Evolutionary conservation across 352 stramenopile genomes (phyloP), one percentile per base, ranked within the genome.

Genomic region (Phytophthora quininea): DNA sequence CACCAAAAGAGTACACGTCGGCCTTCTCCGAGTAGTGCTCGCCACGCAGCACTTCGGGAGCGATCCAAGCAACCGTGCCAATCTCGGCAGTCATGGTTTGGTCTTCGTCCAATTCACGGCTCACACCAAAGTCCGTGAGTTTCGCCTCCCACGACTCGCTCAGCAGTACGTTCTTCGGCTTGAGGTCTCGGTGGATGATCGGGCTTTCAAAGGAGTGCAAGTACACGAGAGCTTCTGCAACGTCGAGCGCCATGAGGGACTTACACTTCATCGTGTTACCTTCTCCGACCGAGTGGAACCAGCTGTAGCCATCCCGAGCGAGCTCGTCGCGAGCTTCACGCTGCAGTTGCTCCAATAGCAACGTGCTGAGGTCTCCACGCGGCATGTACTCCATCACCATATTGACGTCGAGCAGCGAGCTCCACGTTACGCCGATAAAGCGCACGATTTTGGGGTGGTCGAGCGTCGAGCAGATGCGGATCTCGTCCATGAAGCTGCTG

Each of bases 1-100:
- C 79, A 15, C 85, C 86, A 59, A 91, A 86, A 11, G 79, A 88
- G 69, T 91, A 95, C 19, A 95, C 77, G 53, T 95, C 86, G 1
- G 84, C 78, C 60, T 86, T 86, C 61, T 90, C 77, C 12, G 76
- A 88, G 68, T 88, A 93, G 4, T 77, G 65, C 43, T 90, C 68
- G 27, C 80, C 80, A 15, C 73, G 57, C 31, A 95, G 54, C 19
- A 93, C 80, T 67, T 95, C 86, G 1, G 86, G 86, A 2, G 85
- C 86, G 32, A 85, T 89, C 82, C 81, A 93, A 11, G 67, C 81
- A 0, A 79, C 69, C 2, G 78, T 93, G 9, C 84, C 83, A 46
- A 80, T 80, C 38, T 86, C 79, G 1, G 77, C 76, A n/a, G 79
- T 82, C 71, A 82, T 85, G 3, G 73, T 81, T 29, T 62, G 61